Conservation (phyloP, 23 red algal species). For the Agarophyton chilense region DNA sequence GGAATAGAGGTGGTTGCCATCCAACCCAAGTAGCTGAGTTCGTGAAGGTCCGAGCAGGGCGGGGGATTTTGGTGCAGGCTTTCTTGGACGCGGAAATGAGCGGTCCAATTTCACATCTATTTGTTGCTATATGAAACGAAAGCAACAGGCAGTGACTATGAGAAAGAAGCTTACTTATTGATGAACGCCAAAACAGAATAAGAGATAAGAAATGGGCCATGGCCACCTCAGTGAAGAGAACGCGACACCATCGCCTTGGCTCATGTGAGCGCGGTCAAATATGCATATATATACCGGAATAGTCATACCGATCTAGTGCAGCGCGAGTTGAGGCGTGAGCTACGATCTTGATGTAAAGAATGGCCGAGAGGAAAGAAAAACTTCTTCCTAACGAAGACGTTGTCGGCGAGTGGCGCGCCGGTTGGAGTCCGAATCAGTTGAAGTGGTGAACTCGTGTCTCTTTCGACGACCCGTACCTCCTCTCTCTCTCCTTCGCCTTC, state of each 20-base stretch:
- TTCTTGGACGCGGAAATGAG: too few species aligned
- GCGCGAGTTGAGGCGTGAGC: background rate
- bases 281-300: too few species aligned
- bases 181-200: background rate
- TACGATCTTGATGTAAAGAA: background rate
- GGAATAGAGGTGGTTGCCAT: too few species aligned
- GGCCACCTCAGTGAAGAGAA: too few species aligned
- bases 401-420: conserved; percentile 18
- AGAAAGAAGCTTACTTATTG: background rate
- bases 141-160: too few species aligned
- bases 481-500: conserved; percentile 46
- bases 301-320: background rate
- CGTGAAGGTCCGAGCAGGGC: too few species aligned
- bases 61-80: too few species aligned
- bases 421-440: conserved; percentile 31
- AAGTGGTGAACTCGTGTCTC: conserved; percentile 11
- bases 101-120: too few species aligned
- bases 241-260: too few species aligned
- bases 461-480: conserved; percentile 18
- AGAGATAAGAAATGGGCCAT: background rate
- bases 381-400: background rate
- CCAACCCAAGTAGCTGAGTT: too few species aligned
- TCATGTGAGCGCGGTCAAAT: too few species aligned
- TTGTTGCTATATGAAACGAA: too few species aligned
- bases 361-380: background rate